phyloP scores from a whole-genome alignment of 2,329 filamentous ascomycete genomes.

The Xylariaceae sp. region DNA sequence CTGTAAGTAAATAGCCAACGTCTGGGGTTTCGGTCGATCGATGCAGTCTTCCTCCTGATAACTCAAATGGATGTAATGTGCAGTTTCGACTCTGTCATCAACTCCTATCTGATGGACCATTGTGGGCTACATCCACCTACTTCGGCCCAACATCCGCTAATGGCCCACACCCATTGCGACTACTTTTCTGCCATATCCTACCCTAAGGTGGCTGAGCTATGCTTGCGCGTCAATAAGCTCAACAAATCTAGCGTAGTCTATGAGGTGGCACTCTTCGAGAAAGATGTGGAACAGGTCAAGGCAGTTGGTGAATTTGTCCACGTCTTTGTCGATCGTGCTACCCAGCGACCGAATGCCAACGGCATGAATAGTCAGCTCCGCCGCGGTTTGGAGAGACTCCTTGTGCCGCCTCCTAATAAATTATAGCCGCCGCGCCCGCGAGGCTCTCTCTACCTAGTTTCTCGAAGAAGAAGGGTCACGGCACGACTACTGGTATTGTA shows the following conservation, averaged over 20 bases:
- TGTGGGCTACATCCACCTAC: slow-evolving; percentile 69
- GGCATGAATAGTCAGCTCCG: slow-evolving; percentile 62
- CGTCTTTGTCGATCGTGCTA: slow-evolving; percentile 77
- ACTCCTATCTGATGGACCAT: slow-evolving; percentile 77
- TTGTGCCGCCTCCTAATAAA: slow-evolving; percentile 36
- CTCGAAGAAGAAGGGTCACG: not conserved
- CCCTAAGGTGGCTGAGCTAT: slow-evolving; percentile 76
- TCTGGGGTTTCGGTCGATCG: not conserved
- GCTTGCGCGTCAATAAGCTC: slow-evolving; percentile 75
- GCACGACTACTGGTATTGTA: slow-evolving; percentile 37
- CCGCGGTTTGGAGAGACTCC: slow-evolving; percentile 54
- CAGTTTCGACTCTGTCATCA: slow-evolving; percentile 84
- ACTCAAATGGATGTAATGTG: not conserved
- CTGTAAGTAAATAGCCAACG: slow-evolving; percentile 48
- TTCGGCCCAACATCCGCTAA: slow-evolving; percentile 72
- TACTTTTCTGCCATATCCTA: slow-evolving; percentile 80
- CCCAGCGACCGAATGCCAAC: slow-evolving; percentile 59
- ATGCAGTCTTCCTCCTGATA: not conserved
- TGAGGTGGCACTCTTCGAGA: slow-evolving; percentile 81
- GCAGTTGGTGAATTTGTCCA: slow-evolving; percentile 84
- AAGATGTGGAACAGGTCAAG: slow-evolving; percentile 67
- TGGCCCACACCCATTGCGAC: slow-evolving; percentile 80
- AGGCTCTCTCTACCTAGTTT: not conserved
- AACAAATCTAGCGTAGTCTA: slow-evolving; percentile 86
- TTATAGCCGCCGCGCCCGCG: slow-evolving; percentile 13